phyloP scores from a whole-genome alignment of 192 early-diverging fungal genomes.

The Podila verticillata region DNA sequence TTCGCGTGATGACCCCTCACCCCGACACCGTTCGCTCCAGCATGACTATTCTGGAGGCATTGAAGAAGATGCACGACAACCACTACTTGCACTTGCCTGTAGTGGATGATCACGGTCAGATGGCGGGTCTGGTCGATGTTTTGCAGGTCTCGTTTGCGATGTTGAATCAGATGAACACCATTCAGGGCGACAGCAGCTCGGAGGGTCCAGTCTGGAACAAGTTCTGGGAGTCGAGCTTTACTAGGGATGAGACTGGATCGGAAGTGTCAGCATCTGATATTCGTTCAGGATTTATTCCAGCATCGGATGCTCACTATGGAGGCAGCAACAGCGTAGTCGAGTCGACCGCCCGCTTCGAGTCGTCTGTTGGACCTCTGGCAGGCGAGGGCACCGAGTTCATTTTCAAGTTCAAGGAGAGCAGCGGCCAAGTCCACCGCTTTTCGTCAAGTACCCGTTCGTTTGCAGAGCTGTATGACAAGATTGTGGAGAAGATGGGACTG shows the following conservation, averaged over 20 bases:
- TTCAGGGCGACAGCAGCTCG: conserved; percentile 20
- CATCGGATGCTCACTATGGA: conserved; percentile 34
- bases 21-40: conserved; percentile 75
- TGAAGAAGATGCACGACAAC: conserved; percentile 80
- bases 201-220: conserved; percentile 55
- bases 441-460: conserved; percentile 57
- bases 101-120: conserved; percentile 67
- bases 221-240: conserved; percentile 54
- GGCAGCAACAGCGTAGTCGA: conserved; percentile 18
- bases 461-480: conserved; percentile 61
- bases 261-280: conserved; percentile 45
- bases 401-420: conserved; percentile 72
- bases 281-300: conserved; percentile 13
- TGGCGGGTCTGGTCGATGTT: conserved; percentile 83
- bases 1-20: conserved; percentile 94
- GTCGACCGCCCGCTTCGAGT: conserved; percentile 17
- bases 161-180: conserved; percentile 77
- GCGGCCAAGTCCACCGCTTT: conserved; percentile 76
- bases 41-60: conserved; percentile 78
- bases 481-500: conserved; percentile 62
- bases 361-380: conserved; percentile 4
- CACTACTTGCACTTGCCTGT: conserved; percentile 83
- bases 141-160: conserved; percentile 82
- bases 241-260: conserved; percentile 48
- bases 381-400: conserved; percentile 50